These are phyloP conservation scores for Aspergillus ochraceus DNA, from an alignment of 2,329 filamentous ascomycete genomes.

Conservation along the genomic window DNA sequence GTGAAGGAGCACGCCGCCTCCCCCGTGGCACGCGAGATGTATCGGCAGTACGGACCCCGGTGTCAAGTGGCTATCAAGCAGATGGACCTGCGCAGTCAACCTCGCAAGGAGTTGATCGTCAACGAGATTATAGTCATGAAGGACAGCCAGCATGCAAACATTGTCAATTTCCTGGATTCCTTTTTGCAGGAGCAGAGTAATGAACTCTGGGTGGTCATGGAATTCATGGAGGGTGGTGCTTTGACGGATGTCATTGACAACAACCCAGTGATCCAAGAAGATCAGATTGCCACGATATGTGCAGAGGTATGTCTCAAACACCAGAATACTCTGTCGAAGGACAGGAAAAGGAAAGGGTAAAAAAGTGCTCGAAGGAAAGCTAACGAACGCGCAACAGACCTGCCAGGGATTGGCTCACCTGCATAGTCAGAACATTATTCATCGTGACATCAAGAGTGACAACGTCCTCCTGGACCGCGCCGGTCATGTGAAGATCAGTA, in stretches of 20 bases:
- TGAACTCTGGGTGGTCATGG: conserved; percentile 99
- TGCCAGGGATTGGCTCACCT: conserved; percentile 93
- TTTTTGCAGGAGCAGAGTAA: conserved; percentile 93
- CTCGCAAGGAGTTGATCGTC: conserved; percentile 95
- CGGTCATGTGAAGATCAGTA: conserved; percentile 97
- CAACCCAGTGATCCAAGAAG: conserved; percentile 88
- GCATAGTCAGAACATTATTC: conserved; percentile 94
- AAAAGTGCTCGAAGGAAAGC: background rate
- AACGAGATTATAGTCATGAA: conserved; percentile 99
- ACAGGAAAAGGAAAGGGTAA: background rate
- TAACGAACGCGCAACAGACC: conserved; percentile 60
- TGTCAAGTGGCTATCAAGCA: conserved; percentile 98
- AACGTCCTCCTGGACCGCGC: conserved; percentile 93
- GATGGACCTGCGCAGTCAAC: conserved; percentile 97
- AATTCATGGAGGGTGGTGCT: conserved; percentile 98
- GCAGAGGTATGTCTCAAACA: conserved; percentile 69
- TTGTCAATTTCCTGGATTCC: conserved; percentile 97
- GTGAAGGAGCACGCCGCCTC: conserved; percentile 87
- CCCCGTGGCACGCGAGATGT: conserved; percentile 72
- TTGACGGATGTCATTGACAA: conserved; percentile 99
- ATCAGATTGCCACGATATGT: conserved; percentile 97
- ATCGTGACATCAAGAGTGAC: conserved; percentile 99
- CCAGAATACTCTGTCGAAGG: background rate
- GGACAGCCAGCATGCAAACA: conserved; percentile 96
- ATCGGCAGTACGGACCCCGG: conserved; percentile 75